Evolutionary conservation across 768 basidiomycete species (phyloP).

Genomic region (Boletus eberwhitei): DNA sequence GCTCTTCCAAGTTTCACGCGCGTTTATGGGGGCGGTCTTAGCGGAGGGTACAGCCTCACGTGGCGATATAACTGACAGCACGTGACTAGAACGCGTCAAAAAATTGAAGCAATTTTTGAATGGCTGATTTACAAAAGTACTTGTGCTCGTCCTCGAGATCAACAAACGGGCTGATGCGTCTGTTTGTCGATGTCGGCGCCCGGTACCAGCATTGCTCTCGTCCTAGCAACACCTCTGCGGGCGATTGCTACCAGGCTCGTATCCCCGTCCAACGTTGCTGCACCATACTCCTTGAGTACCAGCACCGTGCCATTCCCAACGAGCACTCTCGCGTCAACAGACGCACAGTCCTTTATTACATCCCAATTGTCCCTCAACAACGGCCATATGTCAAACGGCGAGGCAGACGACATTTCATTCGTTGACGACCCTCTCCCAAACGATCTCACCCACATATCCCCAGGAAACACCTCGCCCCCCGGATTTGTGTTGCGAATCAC

Average conservation of each 20-base stretch:
- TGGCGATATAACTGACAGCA: slow-evolving; percentile 10
- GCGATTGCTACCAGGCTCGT: not conserved
- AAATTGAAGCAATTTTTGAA: not conserved
- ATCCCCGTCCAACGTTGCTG: slow-evolving; percentile 36
- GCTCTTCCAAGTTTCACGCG: not conserved
- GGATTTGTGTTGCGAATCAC: slow-evolving; percentile 53
- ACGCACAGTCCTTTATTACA: slow-evolving; percentile 49
- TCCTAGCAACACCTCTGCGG: not conserved
- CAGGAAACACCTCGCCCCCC: slow-evolving; percentile 21
- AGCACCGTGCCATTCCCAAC: slow-evolving; percentile 63
- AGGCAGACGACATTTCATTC: slow-evolving; percentile 54
- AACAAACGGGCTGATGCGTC: not conserved
- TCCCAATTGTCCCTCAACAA: slow-evolving; percentile 48
- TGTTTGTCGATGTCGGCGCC: too few relatives aligned
- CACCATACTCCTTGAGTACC: slow-evolving; percentile 52
- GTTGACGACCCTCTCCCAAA: slow-evolving; percentile 66
- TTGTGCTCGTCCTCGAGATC: not conserved
- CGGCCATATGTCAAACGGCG: slow-evolving; percentile 57
- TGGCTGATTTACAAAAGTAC: not conserved
- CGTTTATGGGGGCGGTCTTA: not conserved
- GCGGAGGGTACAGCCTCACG: not conserved
- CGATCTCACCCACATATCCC: slow-evolving; percentile 35
- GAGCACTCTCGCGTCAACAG: slow-evolving; percentile 46
- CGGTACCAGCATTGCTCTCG: not conserved
- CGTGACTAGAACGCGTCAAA: slow-evolving; percentile 18